Percentiles rank a stretch among this genome's conserved stretches.
These are phyloP conservation scores for Cucurbita argyrosperma DNA, from an alignment of 306 rosid genomes.

Conservation along the genomic window DNA sequence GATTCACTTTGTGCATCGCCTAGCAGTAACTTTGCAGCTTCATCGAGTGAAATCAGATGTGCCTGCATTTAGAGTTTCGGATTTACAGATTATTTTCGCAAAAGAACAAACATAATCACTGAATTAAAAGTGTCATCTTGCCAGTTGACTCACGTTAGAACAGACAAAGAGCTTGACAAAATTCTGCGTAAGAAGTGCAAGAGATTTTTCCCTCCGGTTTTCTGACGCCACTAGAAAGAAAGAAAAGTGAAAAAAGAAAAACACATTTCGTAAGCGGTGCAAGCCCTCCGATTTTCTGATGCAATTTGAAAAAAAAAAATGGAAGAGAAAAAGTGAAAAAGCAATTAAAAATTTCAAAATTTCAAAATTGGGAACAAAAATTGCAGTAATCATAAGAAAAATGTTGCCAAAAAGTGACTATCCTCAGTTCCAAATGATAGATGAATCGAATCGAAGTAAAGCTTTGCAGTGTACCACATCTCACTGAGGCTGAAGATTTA, in stretches of 20 bases:
- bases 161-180: constrained; percentile 88
- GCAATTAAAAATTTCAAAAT: no score
- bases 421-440: not conserved
- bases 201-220: constrained; percentile 70
- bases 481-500: constrained; percentile 19
- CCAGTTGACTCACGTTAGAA: constrained; percentile 42
- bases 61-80: constrained; percentile 18
- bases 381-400: not conserved
- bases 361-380: not conserved
- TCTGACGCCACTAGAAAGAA: constrained; percentile 26
- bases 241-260: no score
- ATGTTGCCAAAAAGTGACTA: not conserved
- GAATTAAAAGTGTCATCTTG: not conserved
- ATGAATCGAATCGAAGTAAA: not conserved
- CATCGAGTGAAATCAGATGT: constrained; percentile 73
- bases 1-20: constrained; percentile 64
- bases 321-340: no score
- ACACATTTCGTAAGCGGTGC: no score
- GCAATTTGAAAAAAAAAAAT: no score
- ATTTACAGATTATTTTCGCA: not conserved
- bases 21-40: constrained; percentile 72
- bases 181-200: constrained; percentile 82
- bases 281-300: no score
- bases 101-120: not conserved
- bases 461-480: constrained; percentile 21